A percentile compares a stretch with the other conserved stretches of the same genome.
phyloP scores from a whole-genome alignment of 176 grass and related monocot species.

The Carex littledalei region DNA sequence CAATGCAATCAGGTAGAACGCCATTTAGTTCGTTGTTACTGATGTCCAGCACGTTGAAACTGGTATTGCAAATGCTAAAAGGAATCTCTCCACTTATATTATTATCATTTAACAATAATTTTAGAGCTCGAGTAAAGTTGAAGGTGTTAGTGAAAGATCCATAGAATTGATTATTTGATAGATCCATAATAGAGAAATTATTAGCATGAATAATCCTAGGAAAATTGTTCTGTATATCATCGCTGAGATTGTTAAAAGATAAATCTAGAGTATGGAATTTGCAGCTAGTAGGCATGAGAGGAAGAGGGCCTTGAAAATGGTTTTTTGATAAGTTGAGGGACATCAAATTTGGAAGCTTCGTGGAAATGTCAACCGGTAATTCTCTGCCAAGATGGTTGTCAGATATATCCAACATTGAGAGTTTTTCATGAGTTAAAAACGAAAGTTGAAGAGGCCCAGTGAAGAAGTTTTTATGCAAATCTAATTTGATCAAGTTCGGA shows the following conservation, averaged over 20 bases:
- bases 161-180: no score
- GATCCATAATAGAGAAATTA: no score
- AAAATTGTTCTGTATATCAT: not conserved
- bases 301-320: not conserved
- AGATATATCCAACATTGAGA: conserved; percentile 10
- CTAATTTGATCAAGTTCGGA: not conserved
- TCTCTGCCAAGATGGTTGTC: not conserved
- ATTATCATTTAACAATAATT: no score
- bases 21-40: not conserved
- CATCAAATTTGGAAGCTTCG: not conserved
- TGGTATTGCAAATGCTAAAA: not conserved
- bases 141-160: not conserved
- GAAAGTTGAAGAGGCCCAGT: not conserved
- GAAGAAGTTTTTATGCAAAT: conserved; percentile 27
- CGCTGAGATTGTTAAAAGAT: conserved; percentile 15
- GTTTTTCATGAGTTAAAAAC: not conserved
- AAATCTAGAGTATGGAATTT: conserved; percentile 16
- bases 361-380: conserved; percentile 11
- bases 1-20: not conserved
- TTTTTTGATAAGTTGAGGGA: not conserved
- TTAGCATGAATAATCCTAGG: conserved; percentile 4
- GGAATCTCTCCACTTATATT: not conserved
- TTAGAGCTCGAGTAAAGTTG: no score
- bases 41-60: not conserved
- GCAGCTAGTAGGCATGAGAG: no score